Evolutionary conservation across 495 filamentous ascomycete species (phyloP), one percentile per base, ranked within the genome.

Genomic region (Aspergillus avenaceus): DNA sequence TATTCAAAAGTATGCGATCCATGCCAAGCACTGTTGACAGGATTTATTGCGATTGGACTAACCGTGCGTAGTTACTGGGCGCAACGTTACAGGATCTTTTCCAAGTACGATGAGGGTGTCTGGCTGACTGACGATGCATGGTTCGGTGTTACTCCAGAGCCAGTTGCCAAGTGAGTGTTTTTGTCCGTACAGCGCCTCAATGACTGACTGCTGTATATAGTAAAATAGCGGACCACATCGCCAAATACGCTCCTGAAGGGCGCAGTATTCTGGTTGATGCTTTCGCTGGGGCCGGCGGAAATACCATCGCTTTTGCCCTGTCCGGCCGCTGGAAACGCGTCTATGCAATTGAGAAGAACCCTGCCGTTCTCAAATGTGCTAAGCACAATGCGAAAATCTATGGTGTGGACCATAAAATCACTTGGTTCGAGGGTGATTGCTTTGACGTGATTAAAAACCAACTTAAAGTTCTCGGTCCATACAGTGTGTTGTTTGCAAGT

Each of bases 61-160:
- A 70, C 54, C 13, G 12, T 22, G 31, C 31, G 8, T 49, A 93
- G 89, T 65, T 98, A 97, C 70, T 98, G 85, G 80, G 72, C 81
- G 18, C 95, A 97, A 63, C 82, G 93, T 19, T 80, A 91, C 62
- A 82, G 79, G 40, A 85, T 97, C 45, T 97, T 95, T 68, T 81
- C 84, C 26, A 78, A 69, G 51, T 95, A 92, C 61, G 84, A 89
- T 59, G 81, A 89, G 31, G 92, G 90, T 13, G 80, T 98, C 61
- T 87, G 84, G 77, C 83, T 97, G 73, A 97, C 93, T 0, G 83
- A 90, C 59, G 83, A 88, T 71, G 86, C 89, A 23, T 98, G 93
- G 93, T 98, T 90, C 68, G 95, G 91, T 38, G 88, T 97, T 8
- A 97, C 93, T 1, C 91, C 93, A 11, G 93, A 97, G 66, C 86